Percentiles rank a stretch among this genome's conserved stretches.
phyloP scores from a whole-genome alignment of 1,284 basidiomycete genomes.

The Rhodotorula glutinis region DNA sequence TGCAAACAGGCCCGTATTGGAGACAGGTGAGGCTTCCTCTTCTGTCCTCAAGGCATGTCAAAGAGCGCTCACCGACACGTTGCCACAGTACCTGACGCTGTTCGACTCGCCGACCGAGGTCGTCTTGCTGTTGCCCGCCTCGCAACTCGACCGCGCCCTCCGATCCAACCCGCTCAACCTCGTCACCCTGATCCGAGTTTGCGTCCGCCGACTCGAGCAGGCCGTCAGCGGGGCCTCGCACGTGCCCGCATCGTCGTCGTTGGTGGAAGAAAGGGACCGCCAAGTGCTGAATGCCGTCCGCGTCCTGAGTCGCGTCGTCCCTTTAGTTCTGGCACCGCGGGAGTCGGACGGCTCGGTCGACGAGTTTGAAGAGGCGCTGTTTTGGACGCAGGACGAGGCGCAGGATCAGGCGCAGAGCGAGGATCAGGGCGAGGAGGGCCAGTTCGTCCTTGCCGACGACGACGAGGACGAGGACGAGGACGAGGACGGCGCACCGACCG shows the following conservation, averaged over 20 bases:
- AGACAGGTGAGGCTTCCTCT: slow-evolving; percentile 6
- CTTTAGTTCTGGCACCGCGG: slow-evolving; percentile 78
- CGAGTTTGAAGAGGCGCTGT: slow-evolving; percentile 64
- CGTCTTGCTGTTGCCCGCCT: slow-evolving; percentile 68
- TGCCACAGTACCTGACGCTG: slow-evolving; percentile 70
- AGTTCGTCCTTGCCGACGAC: slow-evolving; percentile 61
- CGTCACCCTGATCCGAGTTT: slow-evolving; percentile 70
- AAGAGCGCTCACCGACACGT: no score
- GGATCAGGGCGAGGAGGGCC: slow-evolving; percentile 39
- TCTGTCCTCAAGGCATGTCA: no score
- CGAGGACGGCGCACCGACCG: not conserved
- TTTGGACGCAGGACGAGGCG: slow-evolving; percentile 54
- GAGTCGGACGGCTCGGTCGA: slow-evolving; percentile 44
- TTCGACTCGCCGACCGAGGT: slow-evolving; percentile 86
- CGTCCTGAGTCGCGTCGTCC: slow-evolving; percentile 78
- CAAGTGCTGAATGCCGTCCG: slow-evolving; percentile 84
- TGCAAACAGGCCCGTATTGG: slow-evolving; percentile 67
- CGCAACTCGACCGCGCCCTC: slow-evolving; percentile 72
- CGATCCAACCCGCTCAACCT: slow-evolving; percentile 77
- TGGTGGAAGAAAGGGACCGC: slow-evolving; percentile 61
- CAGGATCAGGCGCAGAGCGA: not conserved
- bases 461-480: slow-evolving; percentile 50
- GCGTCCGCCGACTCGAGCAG: slow-evolving; percentile 57
- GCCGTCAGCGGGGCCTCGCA: not conserved
- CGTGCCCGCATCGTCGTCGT: not conserved